These are phyloP conservation scores for Penicillium sp. DNA, from an alignment of 2,329 filamentous ascomycete species.

Conservation along the genomic window DNA sequence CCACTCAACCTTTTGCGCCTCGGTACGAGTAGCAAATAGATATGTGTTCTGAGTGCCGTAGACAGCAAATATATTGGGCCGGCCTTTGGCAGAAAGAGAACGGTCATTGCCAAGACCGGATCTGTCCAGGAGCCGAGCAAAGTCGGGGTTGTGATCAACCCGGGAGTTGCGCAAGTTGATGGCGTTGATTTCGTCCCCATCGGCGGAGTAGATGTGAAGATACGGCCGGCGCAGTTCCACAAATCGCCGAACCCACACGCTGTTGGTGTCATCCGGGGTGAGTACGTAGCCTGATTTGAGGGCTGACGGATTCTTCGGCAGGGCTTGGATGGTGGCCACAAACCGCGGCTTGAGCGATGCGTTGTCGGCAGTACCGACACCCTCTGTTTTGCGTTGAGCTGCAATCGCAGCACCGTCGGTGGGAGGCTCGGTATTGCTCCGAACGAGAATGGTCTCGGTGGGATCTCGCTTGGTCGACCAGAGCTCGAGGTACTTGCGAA, in stretches of 20 bases:
- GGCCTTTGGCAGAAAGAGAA: slow-evolving; percentile 40
- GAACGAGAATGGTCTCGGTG: slow-evolving; percentile 40
- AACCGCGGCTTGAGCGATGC: slow-evolving; percentile 55
- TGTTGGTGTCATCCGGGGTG: slow-evolving; percentile 68
- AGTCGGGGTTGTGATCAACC: slow-evolving; percentile 87
- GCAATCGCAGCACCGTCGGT: slow-evolving; percentile 26
- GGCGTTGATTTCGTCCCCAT: slow-evolving; percentile 84
- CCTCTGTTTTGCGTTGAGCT: slow-evolving; percentile 22
- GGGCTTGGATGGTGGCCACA: slow-evolving; percentile 67
- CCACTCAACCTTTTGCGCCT: slow-evolving; percentile 94
- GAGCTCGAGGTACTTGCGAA: slow-evolving; percentile 39
- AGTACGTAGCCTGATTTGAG: slow-evolving; percentile 85
- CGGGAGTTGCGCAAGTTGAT: slow-evolving; percentile 83
- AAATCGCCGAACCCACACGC: slow-evolving; percentile 84
- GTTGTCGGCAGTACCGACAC: slow-evolving; percentile 24
- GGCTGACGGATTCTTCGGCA: slow-evolving; percentile 73
- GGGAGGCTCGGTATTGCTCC: slow-evolving; percentile 41
- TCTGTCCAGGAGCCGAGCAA: slow-evolving; percentile 66
- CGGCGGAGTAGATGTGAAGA: slow-evolving; percentile 78
- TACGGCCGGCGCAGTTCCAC: slow-evolving; percentile 89
- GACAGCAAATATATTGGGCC: slow-evolving; percentile 78
- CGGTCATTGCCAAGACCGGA: slow-evolving; percentile 32
- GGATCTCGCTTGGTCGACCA: slow-evolving; percentile 39
- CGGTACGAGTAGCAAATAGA: slow-evolving; percentile 82
- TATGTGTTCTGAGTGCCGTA: slow-evolving; percentile 94